Percentiles rank a stretch among this genome's conserved stretches.
Evolutionary conservation across 176 grass and related monocot species (phyloP).

Genomic region (Oryza officinalis): DNA sequence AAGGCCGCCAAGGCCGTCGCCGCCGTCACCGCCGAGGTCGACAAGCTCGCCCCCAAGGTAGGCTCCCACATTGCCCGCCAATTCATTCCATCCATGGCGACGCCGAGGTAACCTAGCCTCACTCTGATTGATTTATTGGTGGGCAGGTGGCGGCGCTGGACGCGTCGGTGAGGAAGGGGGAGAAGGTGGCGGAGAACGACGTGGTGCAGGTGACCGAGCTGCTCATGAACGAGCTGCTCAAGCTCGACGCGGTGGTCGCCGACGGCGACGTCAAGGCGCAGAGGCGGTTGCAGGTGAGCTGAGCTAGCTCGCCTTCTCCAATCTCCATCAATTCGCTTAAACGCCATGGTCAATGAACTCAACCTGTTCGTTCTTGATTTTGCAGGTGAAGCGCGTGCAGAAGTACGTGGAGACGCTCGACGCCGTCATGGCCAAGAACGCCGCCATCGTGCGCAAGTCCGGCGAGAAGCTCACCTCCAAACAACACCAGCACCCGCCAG

Average conservation of each 20-base stretch:
- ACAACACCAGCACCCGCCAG: conserved; percentile 11
- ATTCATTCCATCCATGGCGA: neutral
- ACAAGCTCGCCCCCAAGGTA: conserved; percentile 89
- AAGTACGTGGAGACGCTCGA: conserved; percentile 93
- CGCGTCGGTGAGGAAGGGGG: conserved; percentile 74
- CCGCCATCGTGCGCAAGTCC: conserved; percentile 34
- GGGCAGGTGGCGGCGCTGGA: conserved; percentile 82
- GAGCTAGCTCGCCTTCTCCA: neutral
- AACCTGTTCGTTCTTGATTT: neutral
- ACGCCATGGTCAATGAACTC: neutral
- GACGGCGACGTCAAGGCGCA: conserved; percentile 74
- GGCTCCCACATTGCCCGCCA: neutral
- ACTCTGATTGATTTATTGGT: neutral
- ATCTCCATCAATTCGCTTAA: neutral
- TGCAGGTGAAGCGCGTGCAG: conserved; percentile 90
- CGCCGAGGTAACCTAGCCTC: neutral
- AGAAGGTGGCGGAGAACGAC: conserved; percentile 74
- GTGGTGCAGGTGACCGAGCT: conserved; percentile 77
- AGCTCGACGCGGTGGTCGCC: conserved; percentile 76
- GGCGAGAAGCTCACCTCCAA: conserved; percentile 35
- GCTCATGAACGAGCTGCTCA: conserved; percentile 94
- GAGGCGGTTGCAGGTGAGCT: conserved; percentile 68
- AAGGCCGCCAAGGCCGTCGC: conserved; percentile 73
- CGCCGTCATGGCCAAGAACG: conserved; percentile 70
- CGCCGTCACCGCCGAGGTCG: conserved; percentile 77